Conservation (phyloP, 305 asterid genomes). For the Solanum hybrid region DNA sequence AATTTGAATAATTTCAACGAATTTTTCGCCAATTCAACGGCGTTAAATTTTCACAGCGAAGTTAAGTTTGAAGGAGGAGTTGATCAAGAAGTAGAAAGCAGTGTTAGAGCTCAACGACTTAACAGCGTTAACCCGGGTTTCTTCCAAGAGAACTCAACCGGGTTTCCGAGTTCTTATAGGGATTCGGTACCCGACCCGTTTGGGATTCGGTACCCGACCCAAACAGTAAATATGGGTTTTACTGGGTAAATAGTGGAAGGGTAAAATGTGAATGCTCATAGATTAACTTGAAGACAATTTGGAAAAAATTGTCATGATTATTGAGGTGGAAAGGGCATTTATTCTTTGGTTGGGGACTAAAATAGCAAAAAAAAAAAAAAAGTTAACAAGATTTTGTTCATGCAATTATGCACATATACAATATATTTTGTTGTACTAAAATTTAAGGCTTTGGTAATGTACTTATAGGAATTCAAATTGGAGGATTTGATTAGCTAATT, state of each 20-base stretch:
- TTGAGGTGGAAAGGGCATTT: not conserved
- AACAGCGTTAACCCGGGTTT: constrained; percentile 14
- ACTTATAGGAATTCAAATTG: not conserved
- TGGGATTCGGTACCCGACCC: constrained; percentile 26
- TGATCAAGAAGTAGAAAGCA: constrained; percentile 29
- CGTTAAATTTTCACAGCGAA: constrained; percentile 7
- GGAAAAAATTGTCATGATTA: not conserved
- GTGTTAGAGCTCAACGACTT: constrained; percentile 15
- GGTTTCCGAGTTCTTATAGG: not conserved
- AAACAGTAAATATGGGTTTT: constrained; percentile 15
- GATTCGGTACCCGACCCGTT: constrained; percentile 21
- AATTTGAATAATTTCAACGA: constrained; percentile 3
- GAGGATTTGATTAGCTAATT: not conserved
- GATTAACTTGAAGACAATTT: not conserved
- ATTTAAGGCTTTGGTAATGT: not conserved
- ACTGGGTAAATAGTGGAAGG: not conserved
- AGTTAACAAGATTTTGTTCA: not conserved
- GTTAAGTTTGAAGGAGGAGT: not conserved
- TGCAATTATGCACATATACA: not conserved
- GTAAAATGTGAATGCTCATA: not conserved
- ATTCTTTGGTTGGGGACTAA: not conserved
- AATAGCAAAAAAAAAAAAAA: not conserved
- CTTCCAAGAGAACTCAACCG: constrained; percentile 9
- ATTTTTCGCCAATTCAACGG: constrained; percentile 12
- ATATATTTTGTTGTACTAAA: not conserved